These are phyloP conservation scores for Trametes pubescens DNA, from an alignment of 1,284 basidiomycete species.

Conservation along the genomic window DNA sequence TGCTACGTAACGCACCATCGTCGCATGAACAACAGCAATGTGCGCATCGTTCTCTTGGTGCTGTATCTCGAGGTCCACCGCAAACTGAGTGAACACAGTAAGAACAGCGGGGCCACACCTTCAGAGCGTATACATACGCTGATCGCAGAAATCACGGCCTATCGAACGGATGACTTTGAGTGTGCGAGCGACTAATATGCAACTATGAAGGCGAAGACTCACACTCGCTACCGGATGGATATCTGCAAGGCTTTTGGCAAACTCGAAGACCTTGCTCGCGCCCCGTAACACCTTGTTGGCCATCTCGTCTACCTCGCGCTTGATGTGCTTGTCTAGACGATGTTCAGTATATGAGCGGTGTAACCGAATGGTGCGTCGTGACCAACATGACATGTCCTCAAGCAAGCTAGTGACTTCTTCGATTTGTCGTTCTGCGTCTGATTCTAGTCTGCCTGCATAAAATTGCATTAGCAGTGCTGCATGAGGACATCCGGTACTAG, in stretches of 20 bases:
- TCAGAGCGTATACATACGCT: not conserved
- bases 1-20: slow-evolving; percentile 1
- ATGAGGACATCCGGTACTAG: not conserved
- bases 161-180: too few relatives aligned
- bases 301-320: not conserved
- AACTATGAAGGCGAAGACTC: not conserved
- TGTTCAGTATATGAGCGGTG: not conserved
- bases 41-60: slow-evolving; percentile 13
- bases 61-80: slow-evolving; percentile 6
- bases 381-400: not conserved
- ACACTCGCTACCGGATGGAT: slow-evolving; percentile 6
- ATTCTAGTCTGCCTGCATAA: not conserved
- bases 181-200: too few relatives aligned
- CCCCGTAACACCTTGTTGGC: not conserved
- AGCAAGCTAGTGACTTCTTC: not conserved
- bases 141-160: not conserved
- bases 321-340: not conserved
- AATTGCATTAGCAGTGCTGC: not conserved
- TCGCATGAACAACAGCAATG: slow-evolving; percentile 8
- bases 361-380: not conserved
- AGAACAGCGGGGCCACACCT: too few relatives aligned
- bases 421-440: not conserved
- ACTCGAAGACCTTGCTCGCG: not conserved
- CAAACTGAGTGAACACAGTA: not conserved
- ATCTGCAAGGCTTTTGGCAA: slow-evolving; percentile 1